Percentiles rank a stretch among this genome's conserved stretches.
phyloP scores from a whole-genome alignment of 139 green algal genomes.

The Eudorina sp. region DNA sequence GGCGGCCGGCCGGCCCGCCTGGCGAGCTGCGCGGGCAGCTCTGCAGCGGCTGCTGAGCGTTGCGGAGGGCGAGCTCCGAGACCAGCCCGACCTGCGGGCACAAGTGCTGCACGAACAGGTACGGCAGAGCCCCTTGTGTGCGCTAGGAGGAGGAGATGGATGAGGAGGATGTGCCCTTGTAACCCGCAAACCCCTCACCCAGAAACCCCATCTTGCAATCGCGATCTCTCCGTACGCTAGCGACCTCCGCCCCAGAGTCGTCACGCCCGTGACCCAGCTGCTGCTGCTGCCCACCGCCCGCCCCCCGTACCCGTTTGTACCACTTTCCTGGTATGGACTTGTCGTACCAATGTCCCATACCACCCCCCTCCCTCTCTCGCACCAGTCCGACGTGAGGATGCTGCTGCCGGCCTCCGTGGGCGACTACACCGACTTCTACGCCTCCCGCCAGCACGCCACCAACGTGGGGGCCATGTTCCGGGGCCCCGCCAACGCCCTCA shows the following conservation, averaged over 20 bases:
- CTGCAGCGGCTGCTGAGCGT: conserved; percentile 77
- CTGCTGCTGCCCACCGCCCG: too few relatives aligned
- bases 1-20: conserved; percentile 77
- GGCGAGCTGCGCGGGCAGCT: conserved; percentile 73
- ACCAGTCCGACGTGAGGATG: conserved; percentile 78
- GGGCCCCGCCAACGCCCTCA: conserved; percentile 76
- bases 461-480: conserved; percentile 92
- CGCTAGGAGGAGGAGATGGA: too few relatives aligned
- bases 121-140: too few relatives aligned
- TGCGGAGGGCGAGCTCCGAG: conserved; percentile 72
- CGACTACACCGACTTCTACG: conserved; percentile 98
- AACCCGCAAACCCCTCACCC: too few relatives aligned
- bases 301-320: too few relatives aligned
- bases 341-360: too few relatives aligned
- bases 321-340: too few relatives aligned
- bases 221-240: too few relatives aligned
- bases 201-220: background rate
- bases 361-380: too few relatives aligned
- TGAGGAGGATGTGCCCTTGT: too few relatives aligned
- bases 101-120: conserved; percentile 63
- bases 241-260: too few relatives aligned
- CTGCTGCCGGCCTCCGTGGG: conserved; percentile 84
- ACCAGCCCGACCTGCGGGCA: conserved; percentile 67
- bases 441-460: conserved; percentile 88
- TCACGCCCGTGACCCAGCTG: too few relatives aligned